Evolutionary conservation across 768 basidiomycete species (phyloP).

Genomic region (Ramaria sp.): DNA sequence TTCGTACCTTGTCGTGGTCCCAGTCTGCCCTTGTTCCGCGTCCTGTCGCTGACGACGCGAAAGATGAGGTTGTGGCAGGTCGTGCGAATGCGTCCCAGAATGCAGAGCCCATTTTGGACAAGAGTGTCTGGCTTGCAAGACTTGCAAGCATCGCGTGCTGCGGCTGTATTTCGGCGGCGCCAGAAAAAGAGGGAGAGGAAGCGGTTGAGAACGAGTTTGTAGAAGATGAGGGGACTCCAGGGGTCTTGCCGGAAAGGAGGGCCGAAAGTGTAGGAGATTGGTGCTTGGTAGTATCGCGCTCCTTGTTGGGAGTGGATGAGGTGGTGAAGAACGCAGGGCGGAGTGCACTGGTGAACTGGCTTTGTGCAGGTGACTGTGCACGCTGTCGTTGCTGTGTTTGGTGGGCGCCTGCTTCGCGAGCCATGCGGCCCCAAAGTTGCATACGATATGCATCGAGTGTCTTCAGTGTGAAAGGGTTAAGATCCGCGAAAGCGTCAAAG

Average conservation of each 20-base stretch:
- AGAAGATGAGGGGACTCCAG: slow-evolving; percentile 14
- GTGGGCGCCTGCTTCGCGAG: slow-evolving; percentile 50
- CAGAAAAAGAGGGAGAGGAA: slow-evolving; percentile 18
- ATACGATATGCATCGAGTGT: slow-evolving; percentile 77
- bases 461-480: slow-evolving; percentile 82
- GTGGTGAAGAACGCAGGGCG: slow-evolving; percentile 25
- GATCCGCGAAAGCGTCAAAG: slow-evolving; percentile 73
- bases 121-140: slow-evolving; percentile 69
- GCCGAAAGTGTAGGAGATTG: slow-evolving; percentile 9
- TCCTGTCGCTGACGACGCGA: slow-evolving; percentile 14
- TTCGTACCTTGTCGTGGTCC: slow-evolving; percentile 75
- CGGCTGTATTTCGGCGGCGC: slow-evolving; percentile 16
- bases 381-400: slow-evolving; percentile 19
- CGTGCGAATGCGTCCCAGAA: slow-evolving; percentile 91
- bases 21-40: slow-evolving; percentile 20
- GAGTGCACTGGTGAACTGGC: slow-evolving; percentile 29
- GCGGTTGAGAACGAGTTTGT: too few species aligned
- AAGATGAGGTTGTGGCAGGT: slow-evolving; percentile 13
- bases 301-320: background rate
- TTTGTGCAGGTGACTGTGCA: slow-evolving; percentile 16
- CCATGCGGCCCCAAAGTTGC: slow-evolving; percentile 91
- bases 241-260: slow-evolving; percentile 39
- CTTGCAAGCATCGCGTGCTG: slow-evolving; percentile 52
- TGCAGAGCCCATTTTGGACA: slow-evolving; percentile 58
- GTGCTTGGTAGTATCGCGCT: slow-evolving; percentile 1